Evolutionary conservation across 352 stramenopile species (phyloP), one percentile per base, ranked within the genome.

Genomic region (Salisapilia sapeloensis): DNA sequence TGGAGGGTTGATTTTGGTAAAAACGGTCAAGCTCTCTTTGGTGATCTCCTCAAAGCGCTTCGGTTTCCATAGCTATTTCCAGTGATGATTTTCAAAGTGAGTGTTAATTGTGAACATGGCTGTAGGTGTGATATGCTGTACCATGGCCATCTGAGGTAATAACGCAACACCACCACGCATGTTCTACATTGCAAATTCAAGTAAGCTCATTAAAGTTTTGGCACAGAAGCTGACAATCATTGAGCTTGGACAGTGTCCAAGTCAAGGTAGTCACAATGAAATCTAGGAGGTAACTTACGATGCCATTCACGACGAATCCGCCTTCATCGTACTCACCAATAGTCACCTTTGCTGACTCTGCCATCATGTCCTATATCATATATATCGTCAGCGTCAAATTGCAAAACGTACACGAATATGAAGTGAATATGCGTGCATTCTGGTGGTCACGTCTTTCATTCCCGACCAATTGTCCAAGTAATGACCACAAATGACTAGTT

Each of bases 301-400:
- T 42, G 34, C 84, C 57, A 48, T 86, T 89, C 36, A 89, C 44
- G 25, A 89, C 70, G 39, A 86, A 86, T 17, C 74, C 74, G 40
- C 67, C 70, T 49, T 86, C 70, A 45, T 89, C 74, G 41, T 89
- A 89, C 48, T 85, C 74, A 13, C 62, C 70, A 29, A 89, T 56
- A 1, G 74, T 81, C 13, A 85, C 50, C 40, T 89, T 89, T 35
- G 56, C 38, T 11, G 74, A 81, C 29, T 63, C 74, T 34, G 61
- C 71, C 31, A 89, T 53, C 74, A 89, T 89, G 50, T 89, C 74
- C 74, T 89, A 17, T 29, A 27, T 13, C 8, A 13, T 18, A 26
- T 10, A 10, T 11, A 15, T 28, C 11, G 6, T 35, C 11, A 13
- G 6, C 15, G 7, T 12, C 12, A 9, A 5, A 4, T 20, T 9